Conservation (phyloP, 2,329 filamentous ascomycete genomes). For the Verruconis gallopava region DNA sequence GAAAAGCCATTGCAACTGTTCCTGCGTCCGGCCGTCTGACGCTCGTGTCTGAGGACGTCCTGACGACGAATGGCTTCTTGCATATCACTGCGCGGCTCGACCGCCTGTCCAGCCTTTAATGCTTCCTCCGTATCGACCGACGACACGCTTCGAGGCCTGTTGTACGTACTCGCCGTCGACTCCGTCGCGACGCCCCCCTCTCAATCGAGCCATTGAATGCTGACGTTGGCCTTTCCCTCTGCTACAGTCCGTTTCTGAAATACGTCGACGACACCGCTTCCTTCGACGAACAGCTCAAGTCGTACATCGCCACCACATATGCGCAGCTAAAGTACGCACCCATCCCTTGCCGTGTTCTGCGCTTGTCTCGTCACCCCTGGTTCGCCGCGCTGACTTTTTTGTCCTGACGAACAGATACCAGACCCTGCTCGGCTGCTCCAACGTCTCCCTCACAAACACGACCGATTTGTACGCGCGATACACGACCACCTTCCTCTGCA, state of each 20-base stretch:
- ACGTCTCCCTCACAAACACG: constrained; percentile 64
- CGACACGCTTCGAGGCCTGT: constrained; percentile 43
- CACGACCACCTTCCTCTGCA: constrained; percentile 85
- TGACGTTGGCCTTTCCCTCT: constrained; percentile 9
- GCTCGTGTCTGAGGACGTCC: not conserved
- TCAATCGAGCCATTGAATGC: too few relatives aligned
- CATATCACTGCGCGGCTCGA: constrained; percentile 59
- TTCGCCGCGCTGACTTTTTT: too few relatives aligned
- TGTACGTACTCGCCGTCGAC: constrained; percentile 39
- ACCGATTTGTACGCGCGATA: constrained; percentile 82
- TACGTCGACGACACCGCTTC: constrained; percentile 62
- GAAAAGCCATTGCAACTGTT: too few relatives aligned
- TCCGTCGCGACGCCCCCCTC: too few relatives aligned
- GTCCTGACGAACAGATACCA: constrained; percentile 69
- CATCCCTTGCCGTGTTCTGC: too few relatives aligned
- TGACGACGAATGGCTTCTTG: constrained; percentile 23
- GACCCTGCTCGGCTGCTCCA: constrained; percentile 64
- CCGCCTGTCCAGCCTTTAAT: constrained; percentile 58
- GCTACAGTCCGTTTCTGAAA: constrained; percentile 63
- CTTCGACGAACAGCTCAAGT: constrained; percentile 63
- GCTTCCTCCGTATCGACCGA: constrained; percentile 58
- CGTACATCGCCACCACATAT: constrained; percentile 64
- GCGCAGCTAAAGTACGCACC: constrained; percentile 61
- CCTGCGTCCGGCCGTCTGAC: not conserved
- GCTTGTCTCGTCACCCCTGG: constrained; percentile 14